Percentiles rank a stretch among this genome's conserved stretches.
Evolutionary conservation across 2,329 filamentous ascomycete genomes (phyloP).

Genomic region (Tolypocladium sp.): DNA sequence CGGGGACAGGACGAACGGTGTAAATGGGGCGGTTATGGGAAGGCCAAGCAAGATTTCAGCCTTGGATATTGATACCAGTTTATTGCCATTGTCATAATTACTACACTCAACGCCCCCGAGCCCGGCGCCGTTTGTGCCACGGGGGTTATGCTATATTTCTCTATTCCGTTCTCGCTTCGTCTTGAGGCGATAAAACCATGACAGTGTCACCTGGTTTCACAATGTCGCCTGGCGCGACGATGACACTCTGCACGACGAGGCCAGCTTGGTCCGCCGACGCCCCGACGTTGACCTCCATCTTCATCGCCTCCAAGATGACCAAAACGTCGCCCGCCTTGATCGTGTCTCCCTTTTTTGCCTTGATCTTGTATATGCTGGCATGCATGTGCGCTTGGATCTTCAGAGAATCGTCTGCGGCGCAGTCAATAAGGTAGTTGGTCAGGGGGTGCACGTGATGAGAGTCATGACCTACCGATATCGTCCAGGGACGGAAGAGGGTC

Average conservation of each 20-base stretch:
- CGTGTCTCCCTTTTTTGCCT: slow-evolving; percentile 29
- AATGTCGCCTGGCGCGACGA: slow-evolving; percentile 2
- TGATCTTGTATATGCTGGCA: slow-evolving; percentile 47
- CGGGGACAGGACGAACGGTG: not conserved
- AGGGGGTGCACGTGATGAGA: not conserved
- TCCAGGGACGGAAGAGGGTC: slow-evolving; percentile 1
- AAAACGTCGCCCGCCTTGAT: slow-evolving; percentile 32
- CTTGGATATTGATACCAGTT: not conserved
- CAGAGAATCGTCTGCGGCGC: slow-evolving; percentile 16
- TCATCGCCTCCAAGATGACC: slow-evolving; percentile 46
- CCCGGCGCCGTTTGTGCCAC: not conserved
- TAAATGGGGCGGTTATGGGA: not conserved
- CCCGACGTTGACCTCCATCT: slow-evolving; percentile 36
- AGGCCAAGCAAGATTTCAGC: not conserved
- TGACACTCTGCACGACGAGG: not conserved
- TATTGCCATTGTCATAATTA: not conserved
- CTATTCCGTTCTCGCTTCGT: not conserved
- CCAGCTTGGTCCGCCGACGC: not conserved
- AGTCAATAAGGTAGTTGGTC: not conserved
- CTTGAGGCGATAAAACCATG: not conserved
- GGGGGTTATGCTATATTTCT: not conserved
- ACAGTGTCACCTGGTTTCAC: slow-evolving; percentile 4
- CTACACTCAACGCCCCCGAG: not conserved
- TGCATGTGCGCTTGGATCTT: slow-evolving; percentile 9
- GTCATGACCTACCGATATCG: not conserved